Evolutionary conservation across 139 green algal genomes (phyloP).

Genomic region (Closterium sp.): DNA sequence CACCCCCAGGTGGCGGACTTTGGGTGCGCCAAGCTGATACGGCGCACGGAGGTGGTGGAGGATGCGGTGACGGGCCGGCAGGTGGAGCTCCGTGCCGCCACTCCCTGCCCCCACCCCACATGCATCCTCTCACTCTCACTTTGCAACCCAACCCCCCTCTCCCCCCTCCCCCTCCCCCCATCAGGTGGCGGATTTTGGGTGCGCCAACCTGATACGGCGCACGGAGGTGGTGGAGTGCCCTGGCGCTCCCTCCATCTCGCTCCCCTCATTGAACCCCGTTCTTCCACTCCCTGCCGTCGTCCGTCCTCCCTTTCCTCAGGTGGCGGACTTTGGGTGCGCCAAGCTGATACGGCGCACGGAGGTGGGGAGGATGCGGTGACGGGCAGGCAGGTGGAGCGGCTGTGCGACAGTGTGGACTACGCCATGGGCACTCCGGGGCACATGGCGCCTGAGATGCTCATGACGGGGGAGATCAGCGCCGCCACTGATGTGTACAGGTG

Average conservation of each 20-base stretch:
- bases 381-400: neutral
- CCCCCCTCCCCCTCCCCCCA: neutral
- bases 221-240: neutral
- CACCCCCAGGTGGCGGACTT: neutral
- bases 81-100: constrained; percentile 10
- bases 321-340: constrained; percentile 10
- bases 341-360: constrained; percentile 7
- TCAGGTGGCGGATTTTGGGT: constrained; percentile 6
- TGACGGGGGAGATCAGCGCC: constrained; percentile 9
- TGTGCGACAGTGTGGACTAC: constrained; percentile 2
- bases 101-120: neutral
- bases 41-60: neutral
- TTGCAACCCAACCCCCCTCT: neutral
- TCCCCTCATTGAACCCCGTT: no score
- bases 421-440: neutral
- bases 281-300: no score
- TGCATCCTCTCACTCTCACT: neutral
- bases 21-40: constrained; percentile 8
- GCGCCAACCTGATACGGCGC: constrained; percentile 1
- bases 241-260: no score
- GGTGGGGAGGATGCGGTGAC: neutral
- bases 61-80: neutral
- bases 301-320: no score
- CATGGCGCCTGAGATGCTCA: constrained; percentile 25
- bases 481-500: constrained; percentile 23